Conservation (phyloP, 2,329 filamentous ascomycete species). For the Fusarium pseudonygamai region DNA sequence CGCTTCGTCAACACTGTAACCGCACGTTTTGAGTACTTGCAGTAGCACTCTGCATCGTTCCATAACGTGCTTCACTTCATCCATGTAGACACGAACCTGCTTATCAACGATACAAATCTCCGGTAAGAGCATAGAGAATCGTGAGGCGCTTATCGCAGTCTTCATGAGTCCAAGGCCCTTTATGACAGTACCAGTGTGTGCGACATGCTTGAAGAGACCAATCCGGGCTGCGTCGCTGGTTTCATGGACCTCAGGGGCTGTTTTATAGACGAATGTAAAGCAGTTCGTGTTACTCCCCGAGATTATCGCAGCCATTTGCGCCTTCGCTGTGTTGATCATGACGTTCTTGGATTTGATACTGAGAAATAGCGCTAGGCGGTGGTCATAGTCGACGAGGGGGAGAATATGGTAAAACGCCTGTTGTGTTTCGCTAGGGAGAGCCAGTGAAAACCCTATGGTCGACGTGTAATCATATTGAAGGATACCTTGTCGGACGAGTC, state of each 20-base stretch:
- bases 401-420: background rate
- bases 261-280: background rate
- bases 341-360: background rate
- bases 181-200: background rate
- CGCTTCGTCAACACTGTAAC: background rate
- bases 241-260: background rate
- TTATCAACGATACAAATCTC: background rate
- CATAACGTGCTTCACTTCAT: background rate
- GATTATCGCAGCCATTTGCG: background rate
- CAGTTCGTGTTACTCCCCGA: background rate
- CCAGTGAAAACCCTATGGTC: background rate
- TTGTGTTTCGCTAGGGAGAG: background rate
- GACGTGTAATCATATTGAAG: background rate
- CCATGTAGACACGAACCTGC: background rate
- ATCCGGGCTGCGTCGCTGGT: background rate
- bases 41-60: background rate
- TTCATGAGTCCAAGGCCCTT: background rate
- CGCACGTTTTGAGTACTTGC: fast-evolving
- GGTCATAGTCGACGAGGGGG: background rate
- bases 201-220: background rate
- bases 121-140: background rate
- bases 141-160: background rate
- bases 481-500: background rate
- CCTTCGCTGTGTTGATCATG: background rate
- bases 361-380: background rate